Conservation (phyloP, 2,329 filamentous ascomycete species). For the Colletotrichum tamarilloi region DNA sequence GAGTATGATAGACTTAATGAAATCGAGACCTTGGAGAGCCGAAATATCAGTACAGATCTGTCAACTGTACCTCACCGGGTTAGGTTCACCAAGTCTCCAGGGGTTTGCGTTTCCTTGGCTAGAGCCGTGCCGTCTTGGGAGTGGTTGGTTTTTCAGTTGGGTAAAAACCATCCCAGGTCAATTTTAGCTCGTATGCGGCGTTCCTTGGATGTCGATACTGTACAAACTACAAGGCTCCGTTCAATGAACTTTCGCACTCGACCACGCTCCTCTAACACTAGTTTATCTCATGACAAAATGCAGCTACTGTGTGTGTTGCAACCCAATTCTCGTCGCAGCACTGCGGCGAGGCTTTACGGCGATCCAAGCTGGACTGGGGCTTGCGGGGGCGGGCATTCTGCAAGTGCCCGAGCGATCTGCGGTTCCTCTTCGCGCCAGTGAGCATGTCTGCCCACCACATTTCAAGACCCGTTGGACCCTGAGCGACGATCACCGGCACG, state of each 20-base stretch:
- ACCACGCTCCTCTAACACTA: not conserved
- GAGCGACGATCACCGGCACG: constrained; percentile 26
- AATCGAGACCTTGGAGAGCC: not conserved
- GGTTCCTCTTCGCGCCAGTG: constrained; percentile 6
- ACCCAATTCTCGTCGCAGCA: constrained; percentile 12
- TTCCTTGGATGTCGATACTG: not conserved
- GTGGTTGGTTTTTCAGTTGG: not conserved
- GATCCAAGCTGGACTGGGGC: constrained; percentile 26
- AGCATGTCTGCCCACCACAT: constrained; percentile 7
- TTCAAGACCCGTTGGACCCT: constrained; percentile 26
- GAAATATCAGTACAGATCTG: not conserved
- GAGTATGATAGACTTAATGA: not conserved
- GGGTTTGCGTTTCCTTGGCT: constrained; percentile 20
- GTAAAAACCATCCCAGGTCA: not conserved
- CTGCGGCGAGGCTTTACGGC: constrained; percentile 21
- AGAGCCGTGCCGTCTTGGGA: constrained; percentile 13
- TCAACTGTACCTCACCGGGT: not conserved
- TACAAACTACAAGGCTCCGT: not conserved
- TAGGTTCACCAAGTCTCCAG: not conserved
- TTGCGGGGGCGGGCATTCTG: constrained; percentile 31
- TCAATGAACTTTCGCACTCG: not conserved
- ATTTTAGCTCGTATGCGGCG: not conserved
- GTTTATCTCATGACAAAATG: not conserved
- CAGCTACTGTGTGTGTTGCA: not conserved
- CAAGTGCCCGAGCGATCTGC: constrained; percentile 30